Base-by-base conservation (phyloP, 257 asterid species). In the Solanum sejunctum region DNA sequence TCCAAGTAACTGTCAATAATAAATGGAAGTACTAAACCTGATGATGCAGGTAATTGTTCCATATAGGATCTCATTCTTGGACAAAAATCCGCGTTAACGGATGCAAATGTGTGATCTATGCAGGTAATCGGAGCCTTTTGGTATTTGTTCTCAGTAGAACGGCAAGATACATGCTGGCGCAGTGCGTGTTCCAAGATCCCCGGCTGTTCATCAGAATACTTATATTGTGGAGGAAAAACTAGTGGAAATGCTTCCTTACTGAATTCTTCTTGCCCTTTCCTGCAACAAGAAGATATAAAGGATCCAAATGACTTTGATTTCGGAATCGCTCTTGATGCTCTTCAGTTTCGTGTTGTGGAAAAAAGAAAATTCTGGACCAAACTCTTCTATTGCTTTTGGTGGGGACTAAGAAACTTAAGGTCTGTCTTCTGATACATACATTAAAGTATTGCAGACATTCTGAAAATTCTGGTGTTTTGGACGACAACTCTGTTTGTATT, bases 331-430 rank as follows among this genome's bases (percentile, higher is more conserved):
- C 91, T 91, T 47, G 97, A 93, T 72, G 96, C 92, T 84, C 96
- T 92, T 66, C 89, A 80, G 82, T 91, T 94, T 60, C 85, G 75
- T 32, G 86, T 93, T 12, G 90, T 88, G n/a, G 93, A 90, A 54
- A 88, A 87, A 63, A 63, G 64, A 23, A 17, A 67, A 85, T 91
- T 92, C 41, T 82, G 52, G 13, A 82, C 58, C 83, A 93, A 93
- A 45, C 88, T 90, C 45, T 84, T 91, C 61, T 91, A 89, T 80
- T 92, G 96, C 91, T 92, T 93, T 84, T 93, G 97, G 97, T 93
- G 96, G 96, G 97, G 97, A n/a, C 88, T 92, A 43, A 81, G 96
- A 64, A 91, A 88, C 88, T 87, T 93, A 84, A 93, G 96, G 97
- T 92, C 36, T 79, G 80, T 87, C 78, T 39, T 54, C 18, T 51